These are phyloP conservation scores for Cupressus sempervirens DNA, from an alignment of 75 land plant species.

Conservation along the genomic window DNA sequence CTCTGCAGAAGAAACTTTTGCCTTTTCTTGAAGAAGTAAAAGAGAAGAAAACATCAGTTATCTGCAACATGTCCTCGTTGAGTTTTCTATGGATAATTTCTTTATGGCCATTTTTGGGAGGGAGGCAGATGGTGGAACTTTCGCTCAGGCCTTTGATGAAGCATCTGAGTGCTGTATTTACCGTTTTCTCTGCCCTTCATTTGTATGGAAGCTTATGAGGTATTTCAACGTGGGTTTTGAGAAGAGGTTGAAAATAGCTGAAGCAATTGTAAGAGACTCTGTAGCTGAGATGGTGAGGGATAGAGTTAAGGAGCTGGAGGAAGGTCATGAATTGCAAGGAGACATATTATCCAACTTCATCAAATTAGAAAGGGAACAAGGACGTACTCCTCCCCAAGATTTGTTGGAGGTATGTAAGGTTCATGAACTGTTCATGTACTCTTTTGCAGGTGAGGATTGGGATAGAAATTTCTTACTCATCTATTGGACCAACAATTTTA, in stretches of 20 bases:
- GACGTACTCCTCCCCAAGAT: not conserved
- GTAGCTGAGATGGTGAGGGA: slow-evolving; percentile 24
- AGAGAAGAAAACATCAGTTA: not conserved
- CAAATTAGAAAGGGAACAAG: not conserved
- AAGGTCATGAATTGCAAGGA: not conserved
- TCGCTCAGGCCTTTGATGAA: slow-evolving; percentile 63
- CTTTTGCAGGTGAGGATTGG: no score
- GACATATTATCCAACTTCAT: not conserved
- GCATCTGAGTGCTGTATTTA: slow-evolving; percentile 58
- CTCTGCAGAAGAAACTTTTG: not conserved
- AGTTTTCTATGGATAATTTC: not conserved
- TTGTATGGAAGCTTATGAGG: slow-evolving; percentile 40
- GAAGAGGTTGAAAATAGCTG: slow-evolving; percentile 28
- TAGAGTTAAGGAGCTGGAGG: slow-evolving; percentile 25
- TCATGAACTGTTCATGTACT: no score
- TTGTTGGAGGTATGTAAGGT: no score
- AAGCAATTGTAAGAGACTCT: slow-evolving; percentile 28
- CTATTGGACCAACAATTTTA: no score
- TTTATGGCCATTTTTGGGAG: not conserved
- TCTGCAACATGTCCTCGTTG: slow-evolving; percentile 56
- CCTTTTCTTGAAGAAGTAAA: not conserved
- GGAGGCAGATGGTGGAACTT: slow-evolving; percentile 28
- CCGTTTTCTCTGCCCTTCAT: slow-evolving; percentile 54
- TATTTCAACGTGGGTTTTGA: slow-evolving; percentile 15
- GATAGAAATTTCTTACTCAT: no score